Percentiles rank a stretch among this genome's conserved stretches.
These are phyloP conservation scores for Alternaria ethzedia DNA, from an alignment of 2,329 filamentous ascomycete genomes.

Conservation along the genomic window DNA sequence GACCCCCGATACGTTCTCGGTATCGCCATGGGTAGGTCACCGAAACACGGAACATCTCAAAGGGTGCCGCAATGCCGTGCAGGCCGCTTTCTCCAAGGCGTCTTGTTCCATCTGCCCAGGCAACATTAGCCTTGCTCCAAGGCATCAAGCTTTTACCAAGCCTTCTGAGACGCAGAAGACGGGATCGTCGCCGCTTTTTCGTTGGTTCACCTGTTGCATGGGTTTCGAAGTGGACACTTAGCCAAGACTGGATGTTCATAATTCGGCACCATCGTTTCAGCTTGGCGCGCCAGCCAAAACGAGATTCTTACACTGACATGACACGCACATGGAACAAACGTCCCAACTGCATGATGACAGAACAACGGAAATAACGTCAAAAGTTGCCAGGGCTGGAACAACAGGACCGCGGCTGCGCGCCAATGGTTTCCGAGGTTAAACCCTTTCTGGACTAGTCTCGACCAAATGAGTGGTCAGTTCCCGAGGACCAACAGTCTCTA, in stretches of 20 bases:
- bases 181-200: constrained; percentile 17
- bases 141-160: constrained; percentile 36
- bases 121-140: constrained; percentile 30
- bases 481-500: neutral
- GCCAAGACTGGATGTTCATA: constrained; percentile 33
- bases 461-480: neutral
- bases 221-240: constrained; percentile 36
- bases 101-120: constrained; percentile 18
- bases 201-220: constrained; percentile 32
- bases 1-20: neutral
- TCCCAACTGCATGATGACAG: constrained; percentile 3
- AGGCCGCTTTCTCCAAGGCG: constrained; percentile 3
- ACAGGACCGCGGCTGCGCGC: neutral
- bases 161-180: constrained; percentile 27
- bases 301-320: constrained; percentile 22
- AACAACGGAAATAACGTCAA: constrained; percentile 8
- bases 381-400: neutral
- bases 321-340: constrained; percentile 35
- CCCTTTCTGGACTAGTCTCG: neutral
- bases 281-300: constrained; percentile 41
- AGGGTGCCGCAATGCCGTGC: neutral
- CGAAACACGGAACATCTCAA: constrained; percentile 16
- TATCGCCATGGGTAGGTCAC: neutral
- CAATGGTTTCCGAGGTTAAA: neutral
- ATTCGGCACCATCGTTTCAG: constrained; percentile 45